Percentiles rank a stretch among this genome's conserved stretches.
phyloP scores from a whole-genome alignment of 1,139 yeast genomes.

The Hansenula sp. region DNA sequence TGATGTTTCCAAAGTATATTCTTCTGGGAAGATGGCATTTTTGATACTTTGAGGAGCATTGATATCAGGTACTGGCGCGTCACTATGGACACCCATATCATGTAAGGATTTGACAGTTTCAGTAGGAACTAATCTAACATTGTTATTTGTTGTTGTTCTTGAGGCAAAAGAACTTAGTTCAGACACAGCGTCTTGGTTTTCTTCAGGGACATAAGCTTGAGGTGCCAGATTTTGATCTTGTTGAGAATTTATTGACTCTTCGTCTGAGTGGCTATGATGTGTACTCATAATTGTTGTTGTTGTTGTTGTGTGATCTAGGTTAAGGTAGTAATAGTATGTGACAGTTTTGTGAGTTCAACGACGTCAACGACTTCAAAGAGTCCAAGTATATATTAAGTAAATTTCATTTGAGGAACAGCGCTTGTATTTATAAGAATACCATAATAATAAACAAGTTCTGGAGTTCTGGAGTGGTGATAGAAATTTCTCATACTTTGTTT shows the following conservation, averaged over 20 bases:
- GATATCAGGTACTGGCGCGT: conserved; percentile 51
- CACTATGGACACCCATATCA: conserved; percentile 54
- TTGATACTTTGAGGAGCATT: conserved; percentile 56
- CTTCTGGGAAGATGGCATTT: conserved; percentile 83
- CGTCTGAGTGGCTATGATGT: conserved; percentile 2
- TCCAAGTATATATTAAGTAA: too few relatives aligned
- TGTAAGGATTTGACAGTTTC: conserved; percentile 70
- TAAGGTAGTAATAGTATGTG: too few relatives aligned
- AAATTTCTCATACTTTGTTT: background rate
- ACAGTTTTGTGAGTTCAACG: background rate
- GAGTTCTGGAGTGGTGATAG: background rate
- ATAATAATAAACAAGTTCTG: background rate
- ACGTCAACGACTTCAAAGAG: too few relatives aligned
- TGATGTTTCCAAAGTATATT: conserved; percentile 78
- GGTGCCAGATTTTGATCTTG: conserved; percentile 16
- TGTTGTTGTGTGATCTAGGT: background rate
- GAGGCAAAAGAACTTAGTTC: conserved; percentile 32
- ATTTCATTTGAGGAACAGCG: too few relatives aligned
- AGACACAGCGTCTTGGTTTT: conserved; percentile 41
- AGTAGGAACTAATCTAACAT: conserved; percentile 41
- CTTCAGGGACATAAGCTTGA: conserved; percentile 26
- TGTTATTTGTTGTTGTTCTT: conserved; percentile 23
- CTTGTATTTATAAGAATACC: too few relatives aligned
- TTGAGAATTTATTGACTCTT: conserved; percentile 4
- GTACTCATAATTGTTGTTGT: background rate